These are phyloP conservation scores for Adenanthera pavonina DNA, from an alignment of 306 rosid species.

Conservation along the genomic window DNA sequence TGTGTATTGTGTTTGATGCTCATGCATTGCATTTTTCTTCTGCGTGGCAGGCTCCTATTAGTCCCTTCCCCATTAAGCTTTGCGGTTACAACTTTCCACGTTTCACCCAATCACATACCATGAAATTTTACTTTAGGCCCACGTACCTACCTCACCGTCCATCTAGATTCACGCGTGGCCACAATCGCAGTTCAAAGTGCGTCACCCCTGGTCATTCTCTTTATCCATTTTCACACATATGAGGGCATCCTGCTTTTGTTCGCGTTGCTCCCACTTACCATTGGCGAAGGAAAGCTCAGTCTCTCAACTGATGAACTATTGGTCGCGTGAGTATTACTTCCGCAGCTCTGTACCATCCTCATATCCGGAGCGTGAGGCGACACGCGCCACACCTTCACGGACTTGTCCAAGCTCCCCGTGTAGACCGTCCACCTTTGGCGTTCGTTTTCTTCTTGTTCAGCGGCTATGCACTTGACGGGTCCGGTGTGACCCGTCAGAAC, in stretches of 20 bases:
- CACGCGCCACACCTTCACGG: constrained; percentile 85
- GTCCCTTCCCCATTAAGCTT: neutral
- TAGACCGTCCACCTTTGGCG: constrained; percentile 59
- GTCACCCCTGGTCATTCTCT: neutral
- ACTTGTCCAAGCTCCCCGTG: constrained; percentile 72
- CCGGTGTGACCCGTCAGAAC: constrained; percentile 69
- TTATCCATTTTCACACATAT: neutral
- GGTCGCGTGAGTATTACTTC: constrained; percentile 15
- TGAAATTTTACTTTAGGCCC: neutral
- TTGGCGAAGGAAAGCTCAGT: neutral
- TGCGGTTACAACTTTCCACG: neutral
- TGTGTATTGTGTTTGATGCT: neutral
- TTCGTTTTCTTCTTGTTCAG: neutral
- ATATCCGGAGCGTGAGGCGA: constrained; percentile 47
- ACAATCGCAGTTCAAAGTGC: neutral
- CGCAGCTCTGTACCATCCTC: neutral
- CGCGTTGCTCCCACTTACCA: neutral
- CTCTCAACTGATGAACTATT: neutral
- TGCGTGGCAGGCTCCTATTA: constrained; percentile 5
- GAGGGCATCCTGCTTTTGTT: neutral
- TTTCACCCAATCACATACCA: neutral
- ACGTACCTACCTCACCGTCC: neutral
- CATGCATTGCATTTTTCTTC: neutral
- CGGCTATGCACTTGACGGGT: constrained; percentile 71
- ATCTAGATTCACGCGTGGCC: neutral